Base-by-base conservation (phyloP, 2,329 filamentous ascomycete genomes). In the Rachicladosporium sp. region DNA sequence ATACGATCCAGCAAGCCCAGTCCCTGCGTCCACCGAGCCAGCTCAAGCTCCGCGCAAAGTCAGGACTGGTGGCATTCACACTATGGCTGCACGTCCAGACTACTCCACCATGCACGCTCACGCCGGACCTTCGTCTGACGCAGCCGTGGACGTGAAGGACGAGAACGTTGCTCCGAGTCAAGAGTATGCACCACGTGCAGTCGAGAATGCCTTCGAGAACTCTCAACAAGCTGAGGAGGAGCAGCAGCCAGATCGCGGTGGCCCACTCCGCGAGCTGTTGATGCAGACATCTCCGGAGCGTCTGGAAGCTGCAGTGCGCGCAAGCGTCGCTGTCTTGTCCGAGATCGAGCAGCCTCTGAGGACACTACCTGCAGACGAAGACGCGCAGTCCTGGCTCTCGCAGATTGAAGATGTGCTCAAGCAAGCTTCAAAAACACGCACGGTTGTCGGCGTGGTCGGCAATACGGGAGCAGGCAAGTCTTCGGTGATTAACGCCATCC, bases 401-500 rank as follows among this genome's bases (percentile, higher is more conserved):
- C 50, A 63, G 9, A 66, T 71, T 31, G 54, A 64, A 2, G 58
- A 59, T 2, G 51, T 72, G 1, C 53, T 59, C 21, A 54, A 61
- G 2, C 60, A 64, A 37, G 58, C 62, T 3, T 50, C 51, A 4
- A 57, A 56, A 19, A 66, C 65, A 8, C 58, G 60, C 10, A 64
- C 65, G 1, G 62, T 78, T 0, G 63, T 80, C 11, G 76, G 74
- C 4, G 69, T 80, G 1, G 68, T 76, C 2, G 76, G 76, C 1
- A 73, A 69, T 39, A 80, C 77, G 0, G 75, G 76, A 0, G 69
- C 71, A 1, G 76, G 76, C 0, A 81, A 80, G 50, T 74, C 68
- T 12, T 74, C 70, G 2, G 60, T 79, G 0, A 77, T 80, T 53
- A 80, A 80, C 48, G 75, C 76, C 0, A 50, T 80, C 29, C 60